Base-by-base conservation (phyloP, 805 yeast species). In the Zygosaccharomyces bisporus region DNA sequence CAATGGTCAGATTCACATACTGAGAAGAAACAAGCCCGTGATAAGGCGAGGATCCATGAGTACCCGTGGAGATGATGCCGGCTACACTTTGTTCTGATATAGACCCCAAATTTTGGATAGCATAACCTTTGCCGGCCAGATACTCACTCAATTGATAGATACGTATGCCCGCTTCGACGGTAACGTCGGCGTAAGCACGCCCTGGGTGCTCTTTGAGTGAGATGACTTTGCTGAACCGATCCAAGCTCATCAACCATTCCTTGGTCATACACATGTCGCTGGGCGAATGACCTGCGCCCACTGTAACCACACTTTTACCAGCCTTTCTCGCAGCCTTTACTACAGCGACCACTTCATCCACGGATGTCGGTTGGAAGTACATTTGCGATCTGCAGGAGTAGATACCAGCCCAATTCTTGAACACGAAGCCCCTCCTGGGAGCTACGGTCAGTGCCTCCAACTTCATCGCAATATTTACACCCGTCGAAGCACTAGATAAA, bases 251-350 rank as follows among this genome's bases (percentile, higher is more conserved):
- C 14, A 93, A 68, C 96, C 96, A 90, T 46, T 86, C 93, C 24
- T 72, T 68, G 3, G 95, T 85, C 83, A 89, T 82, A 42, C 96
- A 87, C 67, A 93, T 68, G 58, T 81, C 90, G 34, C 95, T 84
- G 0, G 99, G 99, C 6, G 97, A 89, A 62, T 93, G 98, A 24
- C 96, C 96, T 0, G 95, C 80, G 0, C 99, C 99, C 6, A 86
- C 90, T 1, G 86, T 79, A 74, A 86, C 81, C 44, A 91, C 67
- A 13, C 95, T 85, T 53, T 80, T 83, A 14, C 73, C 69, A 18
- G 70, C 60, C 36, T 66, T 57, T 37, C 76, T 70, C 3, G 98
- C 98, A 45, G 72, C 71, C 27, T 75, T 70, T 23, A 91, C 87
- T 43, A 91, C 71, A 14, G 68, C 72, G 45, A 72, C 71, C 39